Conservation (phyloP, 257 asterid species). For the Thymus quinquecostatus region DNA sequence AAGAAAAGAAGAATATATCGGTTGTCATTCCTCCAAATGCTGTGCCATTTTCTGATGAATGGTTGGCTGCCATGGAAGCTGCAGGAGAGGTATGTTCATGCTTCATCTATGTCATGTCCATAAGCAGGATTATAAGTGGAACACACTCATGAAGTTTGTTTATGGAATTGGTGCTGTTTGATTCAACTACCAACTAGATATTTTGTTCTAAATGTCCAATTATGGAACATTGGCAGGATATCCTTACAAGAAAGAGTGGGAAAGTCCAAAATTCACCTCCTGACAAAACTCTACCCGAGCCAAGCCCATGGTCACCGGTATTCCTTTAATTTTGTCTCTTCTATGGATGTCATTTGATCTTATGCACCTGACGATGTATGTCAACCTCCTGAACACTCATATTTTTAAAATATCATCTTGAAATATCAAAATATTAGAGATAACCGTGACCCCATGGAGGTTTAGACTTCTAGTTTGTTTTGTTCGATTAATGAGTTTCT, state of each 20-base stretch:
- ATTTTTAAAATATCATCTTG: not conserved
- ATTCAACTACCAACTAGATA: conserved; percentile 22
- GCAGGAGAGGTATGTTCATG: conserved; percentile 88
- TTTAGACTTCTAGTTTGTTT: not conserved
- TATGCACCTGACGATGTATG: conserved; percentile 2
- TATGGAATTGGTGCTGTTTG: conserved; percentile 10
- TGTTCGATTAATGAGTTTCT: not conserved
- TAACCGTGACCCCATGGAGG: not conserved
- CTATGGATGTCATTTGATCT: conserved; percentile 21
- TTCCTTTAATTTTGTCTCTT: conserved; percentile 35
- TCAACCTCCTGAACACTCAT: not conserved
- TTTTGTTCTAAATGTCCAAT: conserved; percentile 12
- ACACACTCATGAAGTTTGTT: not conserved
- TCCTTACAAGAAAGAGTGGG: conserved; percentile 78
- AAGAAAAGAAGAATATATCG: conserved; percentile 31
- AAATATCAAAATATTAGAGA: conserved; percentile 14
- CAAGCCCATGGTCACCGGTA: conserved; percentile 99
- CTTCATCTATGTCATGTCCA: conserved; percentile 14
- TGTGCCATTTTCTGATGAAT: conserved; percentile 95
- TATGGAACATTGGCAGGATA: conserved; percentile 60
- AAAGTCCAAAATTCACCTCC: conserved; percentile 96
- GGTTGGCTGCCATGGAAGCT: conserved; percentile 96
- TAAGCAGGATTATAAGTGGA: not conserved
- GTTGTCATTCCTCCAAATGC: conserved; percentile 61
- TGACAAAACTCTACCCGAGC: conserved; percentile 82